A percentile compares a stretch with the other conserved stretches of the same genome.
phyloP scores from a whole-genome alignment of 2,329 filamentous ascomycete species.

The Rutstroemia sp. region DNA sequence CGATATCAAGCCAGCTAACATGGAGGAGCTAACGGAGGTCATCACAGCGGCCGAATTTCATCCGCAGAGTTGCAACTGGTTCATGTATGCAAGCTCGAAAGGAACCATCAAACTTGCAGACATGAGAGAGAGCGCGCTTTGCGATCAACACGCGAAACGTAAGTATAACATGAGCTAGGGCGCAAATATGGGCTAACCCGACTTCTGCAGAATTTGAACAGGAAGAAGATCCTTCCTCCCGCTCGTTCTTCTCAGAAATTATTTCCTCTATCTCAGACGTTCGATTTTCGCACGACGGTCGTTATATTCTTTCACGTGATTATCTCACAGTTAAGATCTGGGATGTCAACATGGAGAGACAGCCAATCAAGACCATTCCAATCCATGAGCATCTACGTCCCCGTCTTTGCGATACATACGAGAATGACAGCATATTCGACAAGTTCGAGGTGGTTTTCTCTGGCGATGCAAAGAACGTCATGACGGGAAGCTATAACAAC shows the following conservation, averaged over 20 bases:
- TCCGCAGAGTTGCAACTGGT: slow-evolving; percentile 96
- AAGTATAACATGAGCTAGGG: slow-evolving; percentile 13
- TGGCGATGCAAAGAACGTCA: slow-evolving; percentile 95
- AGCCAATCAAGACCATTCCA: slow-evolving; percentile 95
- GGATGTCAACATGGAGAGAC: slow-evolving; percentile 98
- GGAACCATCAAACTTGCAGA: slow-evolving; percentile 98
- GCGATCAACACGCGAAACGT: slow-evolving; percentile 94
- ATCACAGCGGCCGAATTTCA: slow-evolving; percentile 98
- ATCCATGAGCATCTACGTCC: slow-evolving; percentile 96
- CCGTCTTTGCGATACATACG: slow-evolving; percentile 92
- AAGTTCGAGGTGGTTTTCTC: slow-evolving; percentile 99
- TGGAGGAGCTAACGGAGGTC: slow-evolving; percentile 98
- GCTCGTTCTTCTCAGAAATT: slow-evolving; percentile 99
- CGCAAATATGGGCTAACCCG: slow-evolving; percentile 13
- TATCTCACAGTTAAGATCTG: slow-evolving; percentile 99
- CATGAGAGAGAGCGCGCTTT: slow-evolving; percentile 94
- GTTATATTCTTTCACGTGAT: slow-evolving; percentile 95
- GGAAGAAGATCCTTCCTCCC: slow-evolving; percentile 93
- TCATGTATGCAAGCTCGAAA: slow-evolving; percentile 99
- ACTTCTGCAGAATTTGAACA: slow-evolving; percentile 79
- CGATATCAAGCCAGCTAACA: slow-evolving; percentile 98
- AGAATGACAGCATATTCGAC: slow-evolving; percentile 99
- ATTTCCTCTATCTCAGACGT: slow-evolving; percentile 99
- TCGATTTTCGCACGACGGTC: slow-evolving; percentile 90
- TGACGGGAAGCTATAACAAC: slow-evolving; percentile 99